Evolutionary conservation across 306 rosid genomes (phyloP).

Genomic region (Ormosia emarginata): DNA sequence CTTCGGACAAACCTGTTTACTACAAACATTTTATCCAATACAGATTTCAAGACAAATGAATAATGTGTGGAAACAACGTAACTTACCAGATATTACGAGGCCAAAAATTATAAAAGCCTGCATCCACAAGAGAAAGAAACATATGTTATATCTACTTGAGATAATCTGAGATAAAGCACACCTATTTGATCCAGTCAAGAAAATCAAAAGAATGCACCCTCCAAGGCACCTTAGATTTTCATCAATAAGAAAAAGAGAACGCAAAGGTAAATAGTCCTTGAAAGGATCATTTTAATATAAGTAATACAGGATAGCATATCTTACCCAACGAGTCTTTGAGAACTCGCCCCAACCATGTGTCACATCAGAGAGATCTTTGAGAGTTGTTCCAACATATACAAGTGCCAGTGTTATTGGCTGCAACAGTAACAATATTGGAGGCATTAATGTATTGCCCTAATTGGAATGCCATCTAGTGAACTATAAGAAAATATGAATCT

Average conservation of each 20-base stretch:
- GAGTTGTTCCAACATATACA: conserved; percentile 91
- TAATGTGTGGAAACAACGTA: background rate
- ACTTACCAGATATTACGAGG: conserved; percentile 74
- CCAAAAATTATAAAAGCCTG: conserved; percentile 77
- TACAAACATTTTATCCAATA: background rate
- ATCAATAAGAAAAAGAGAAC: background rate
- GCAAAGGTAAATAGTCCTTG: background rate
- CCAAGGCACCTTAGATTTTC: conserved; percentile 15
- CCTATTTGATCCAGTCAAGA: background rate
- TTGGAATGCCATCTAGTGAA: background rate
- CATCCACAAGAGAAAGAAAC: conserved; percentile 40
- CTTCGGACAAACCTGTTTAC: conserved; percentile 4
- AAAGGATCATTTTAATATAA: background rate
- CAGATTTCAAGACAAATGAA: background rate
- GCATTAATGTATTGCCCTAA: conserved; percentile 5
- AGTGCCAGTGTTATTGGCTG: conserved; percentile 94
- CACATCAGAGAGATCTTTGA: conserved; percentile 94
- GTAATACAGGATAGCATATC: conserved; percentile 23
- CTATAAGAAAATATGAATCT: background rate
- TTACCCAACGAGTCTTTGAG: conserved; percentile 88
- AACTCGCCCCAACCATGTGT: conserved; percentile 92
- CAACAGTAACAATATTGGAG: conserved; percentile 18
- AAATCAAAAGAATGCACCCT: background rate
- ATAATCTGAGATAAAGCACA: background rate
- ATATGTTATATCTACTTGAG: background rate